phyloP scores from a whole-genome alignment of 192 early-diverging fungal species.

The Thamnidium elegans region DNA sequence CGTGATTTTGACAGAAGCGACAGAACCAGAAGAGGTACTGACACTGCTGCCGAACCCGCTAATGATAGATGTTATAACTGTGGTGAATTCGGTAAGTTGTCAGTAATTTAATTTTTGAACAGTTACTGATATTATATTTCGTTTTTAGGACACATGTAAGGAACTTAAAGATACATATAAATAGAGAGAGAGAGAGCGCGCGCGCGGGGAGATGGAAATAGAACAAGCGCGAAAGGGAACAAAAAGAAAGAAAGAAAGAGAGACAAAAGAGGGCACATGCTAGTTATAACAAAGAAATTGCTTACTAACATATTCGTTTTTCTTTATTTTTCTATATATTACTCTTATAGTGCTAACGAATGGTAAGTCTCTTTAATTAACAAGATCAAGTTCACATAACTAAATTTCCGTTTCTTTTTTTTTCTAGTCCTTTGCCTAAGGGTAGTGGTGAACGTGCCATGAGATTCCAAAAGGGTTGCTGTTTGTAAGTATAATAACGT shows the following conservation, averaged over 20 bases:
- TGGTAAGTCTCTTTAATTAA: slow-evolving; percentile 19
- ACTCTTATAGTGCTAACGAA: slow-evolving; percentile 23
- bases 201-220: too few relatives aligned
- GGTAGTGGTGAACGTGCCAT: slow-evolving; percentile 36
- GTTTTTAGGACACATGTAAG: slow-evolving; percentile 26
- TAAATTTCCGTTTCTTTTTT: background rate
- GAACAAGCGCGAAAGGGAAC: too few relatives aligned
- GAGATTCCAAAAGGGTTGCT: slow-evolving; percentile 29
- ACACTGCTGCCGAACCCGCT: background rate
- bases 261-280: too few relatives aligned
- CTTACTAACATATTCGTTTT: background rate
- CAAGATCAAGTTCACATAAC: background rate
- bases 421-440: slow-evolving; percentile 13
- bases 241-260: too few relatives aligned
- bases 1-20: slow-evolving; percentile 4
- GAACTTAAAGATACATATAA: background rate
- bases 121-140: background rate
- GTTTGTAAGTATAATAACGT: slow-evolving; percentile 29
- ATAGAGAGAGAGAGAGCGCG: background rate
- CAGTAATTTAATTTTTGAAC: background rate
- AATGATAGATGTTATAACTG: slow-evolving; percentile 37
- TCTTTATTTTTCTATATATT: background rate
- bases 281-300: background rate
- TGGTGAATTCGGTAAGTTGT: slow-evolving; percentile 28
- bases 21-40: background rate